Conservation (phyloP, 2,329 filamentous ascomycete genomes). For the Pestalotiopsis sp. region DNA sequence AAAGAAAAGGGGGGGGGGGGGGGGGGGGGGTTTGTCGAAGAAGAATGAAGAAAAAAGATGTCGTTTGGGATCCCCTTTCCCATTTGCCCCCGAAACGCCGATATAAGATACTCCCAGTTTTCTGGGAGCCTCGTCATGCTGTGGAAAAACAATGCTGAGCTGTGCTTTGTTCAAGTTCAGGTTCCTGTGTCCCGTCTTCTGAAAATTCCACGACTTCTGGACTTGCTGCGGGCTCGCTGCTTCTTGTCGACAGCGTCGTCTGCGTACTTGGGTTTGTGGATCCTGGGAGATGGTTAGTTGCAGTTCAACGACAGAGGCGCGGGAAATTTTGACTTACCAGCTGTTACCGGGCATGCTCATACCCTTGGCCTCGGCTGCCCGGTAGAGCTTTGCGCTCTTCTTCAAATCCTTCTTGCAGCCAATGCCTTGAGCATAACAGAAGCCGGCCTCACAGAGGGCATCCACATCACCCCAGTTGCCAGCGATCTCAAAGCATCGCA, state of each 20-base stretch:
- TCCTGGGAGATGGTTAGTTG: slow-evolving; percentile 59
- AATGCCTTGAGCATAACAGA: slow-evolving; percentile 91
- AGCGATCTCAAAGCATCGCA: slow-evolving; percentile 96
- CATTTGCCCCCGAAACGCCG: slow-evolving; percentile 1
- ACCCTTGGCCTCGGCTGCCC: slow-evolving; percentile 86
- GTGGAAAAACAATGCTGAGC: background rate
- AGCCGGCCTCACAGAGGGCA: slow-evolving; percentile 90
- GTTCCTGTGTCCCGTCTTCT: slow-evolving; percentile 50
- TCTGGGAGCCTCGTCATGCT: background rate
- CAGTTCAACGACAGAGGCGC: background rate
- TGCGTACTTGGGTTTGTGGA: slow-evolving; percentile 93
- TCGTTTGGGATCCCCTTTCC: background rate
- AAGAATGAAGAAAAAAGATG: background rate
- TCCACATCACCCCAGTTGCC: slow-evolving; percentile 95
- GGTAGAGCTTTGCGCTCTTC: slow-evolving; percentile 89
- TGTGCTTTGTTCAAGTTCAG: background rate
- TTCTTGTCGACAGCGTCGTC: slow-evolving; percentile 57
- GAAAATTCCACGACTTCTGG: slow-evolving; percentile 75
- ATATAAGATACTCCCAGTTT: background rate
- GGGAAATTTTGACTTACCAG: slow-evolving; percentile 66
- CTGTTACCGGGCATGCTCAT: slow-evolving; percentile 98
- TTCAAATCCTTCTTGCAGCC: slow-evolving; percentile 96
- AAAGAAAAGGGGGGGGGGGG: background rate
- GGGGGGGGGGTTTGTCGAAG: background rate
- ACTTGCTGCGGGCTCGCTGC: slow-evolving; percentile 74